These are phyloP conservation scores for Alloteropsis angusta DNA, from an alignment of 202 grass and related monocot species.

Conservation along the genomic window DNA sequence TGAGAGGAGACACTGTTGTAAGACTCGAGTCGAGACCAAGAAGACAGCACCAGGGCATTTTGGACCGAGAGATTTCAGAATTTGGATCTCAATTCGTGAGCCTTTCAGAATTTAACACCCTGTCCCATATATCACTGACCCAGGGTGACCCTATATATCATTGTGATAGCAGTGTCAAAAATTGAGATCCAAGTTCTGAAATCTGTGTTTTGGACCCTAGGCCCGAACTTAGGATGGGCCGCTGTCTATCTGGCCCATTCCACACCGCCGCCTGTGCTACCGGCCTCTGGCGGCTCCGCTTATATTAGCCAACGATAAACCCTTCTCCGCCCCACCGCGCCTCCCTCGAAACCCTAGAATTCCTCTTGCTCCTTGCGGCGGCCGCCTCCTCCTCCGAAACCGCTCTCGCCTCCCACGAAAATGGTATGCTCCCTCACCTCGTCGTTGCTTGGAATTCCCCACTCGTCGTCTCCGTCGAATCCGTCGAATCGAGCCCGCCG, in stretches of 20 bases:
- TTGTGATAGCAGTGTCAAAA: no score
- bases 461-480: background rate
- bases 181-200: no score
- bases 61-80: no score
- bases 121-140: no score
- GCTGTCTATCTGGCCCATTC: background rate
- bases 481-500: background rate
- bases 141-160: no score
- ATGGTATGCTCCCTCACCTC: constrained; percentile 7
- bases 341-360: background rate
- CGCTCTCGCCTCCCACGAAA: background rate
- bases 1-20: no score
- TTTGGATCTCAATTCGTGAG: no score
- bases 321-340: background rate
- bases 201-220: no score
- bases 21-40: no score
- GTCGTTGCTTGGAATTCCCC: background rate
- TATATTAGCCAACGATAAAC: constrained; percentile 7
- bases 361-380: background rate
- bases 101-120: no score
- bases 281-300: no score
- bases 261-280: background rate
- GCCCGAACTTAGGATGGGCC: background rate
- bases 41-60: no score
- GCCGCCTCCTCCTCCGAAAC: background rate